Base-by-base conservation (phyloP, 177 flowering plant species). In the Telopea speciosissima region DNA sequence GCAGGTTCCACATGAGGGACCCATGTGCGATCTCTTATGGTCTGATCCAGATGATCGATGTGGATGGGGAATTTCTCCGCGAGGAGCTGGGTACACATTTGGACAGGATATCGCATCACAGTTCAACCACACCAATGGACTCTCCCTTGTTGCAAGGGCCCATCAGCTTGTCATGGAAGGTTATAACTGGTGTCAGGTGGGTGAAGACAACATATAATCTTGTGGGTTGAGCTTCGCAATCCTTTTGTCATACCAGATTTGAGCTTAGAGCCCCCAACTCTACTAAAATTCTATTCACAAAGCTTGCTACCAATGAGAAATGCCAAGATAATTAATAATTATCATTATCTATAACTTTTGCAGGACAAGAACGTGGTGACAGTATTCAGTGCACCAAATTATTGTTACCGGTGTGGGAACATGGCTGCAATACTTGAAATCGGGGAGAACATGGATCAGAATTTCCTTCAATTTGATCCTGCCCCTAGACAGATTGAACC, bases 1-100 rank as follows among this genome's bases (percentile, higher is more conserved):
- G 56, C 72, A 91, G 97, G 97, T 91, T 76, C 97, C 97, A 8
- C 97, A 91, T 74, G 97, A 91, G 84, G 97, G 97, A 67, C 97
- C 97, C 19, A 91, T 91, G 97, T 91, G 97, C 62, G 97, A 91
- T 77, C 91, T 91, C 68, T 72, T 91, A 72, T 91, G 97, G 97
- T 91, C 97, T 66, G 97, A 91, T 71, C 97, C 97, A 24, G 97
- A 89, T 70, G 94, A 89, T 66, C 91, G 97, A 3, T 91, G 97
- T 79, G 97, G 97, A 25, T 91, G 93, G 96, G 96, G 96, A 66
- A 89, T 90, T 71, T 90, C 96, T 72, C 90, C 93, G 19, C 86
- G 96, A 24, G 96, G 96, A 69, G 96, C 96, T 25, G 96, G 96
- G 62, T 91, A 91, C 73, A 91, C 97, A 21, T 91, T 91, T 79